Conservation (phyloP, 2,329 filamentous ascomycete species). For the Aureobasidium sp. region DNA sequence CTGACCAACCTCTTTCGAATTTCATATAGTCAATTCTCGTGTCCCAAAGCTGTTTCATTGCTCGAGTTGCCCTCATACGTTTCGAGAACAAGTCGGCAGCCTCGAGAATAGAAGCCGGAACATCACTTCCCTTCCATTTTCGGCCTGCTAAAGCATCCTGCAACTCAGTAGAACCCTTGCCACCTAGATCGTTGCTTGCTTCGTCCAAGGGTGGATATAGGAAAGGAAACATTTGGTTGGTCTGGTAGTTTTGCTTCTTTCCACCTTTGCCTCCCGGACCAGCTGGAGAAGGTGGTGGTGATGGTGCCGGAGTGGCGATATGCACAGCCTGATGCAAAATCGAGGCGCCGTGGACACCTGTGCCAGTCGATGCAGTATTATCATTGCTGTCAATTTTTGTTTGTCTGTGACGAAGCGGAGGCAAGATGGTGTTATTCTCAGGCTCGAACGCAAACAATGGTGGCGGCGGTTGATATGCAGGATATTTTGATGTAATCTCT, state of each 20-base stretch:
- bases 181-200: conserved; percentile 81
- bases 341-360: conserved; percentile 49
- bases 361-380: conserved; percentile 38
- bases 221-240: conserved; percentile 97
- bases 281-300: conserved; percentile 85
- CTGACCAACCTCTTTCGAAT: conserved; percentile 82
- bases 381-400: conserved; percentile 37
- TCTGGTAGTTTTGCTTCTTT: conserved; percentile 99
- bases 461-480: conserved; percentile 84
- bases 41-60: conserved; percentile 90
- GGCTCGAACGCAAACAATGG: conserved; percentile 77
- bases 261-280: conserved; percentile 79
- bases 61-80: conserved; percentile 83
- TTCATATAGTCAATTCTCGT: conserved; percentile 87
- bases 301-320: conserved; percentile 96
- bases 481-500: conserved; percentile 96
- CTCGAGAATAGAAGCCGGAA: conserved; percentile 90
- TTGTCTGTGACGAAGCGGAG: conserved; percentile 68
- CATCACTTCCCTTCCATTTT: conserved; percentile 87
- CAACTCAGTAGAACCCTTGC: conserved; percentile 74
- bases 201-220: conserved; percentile 90
- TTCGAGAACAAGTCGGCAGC: conserved; percentile 87
- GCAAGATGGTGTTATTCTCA: conserved; percentile 84
- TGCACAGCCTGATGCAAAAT: conserved; percentile 95
- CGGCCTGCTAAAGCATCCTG: conserved; percentile 75